Base-by-base conservation (phyloP, 192 early-diverging fungal genomes). In the Kappamyces sp. region DNA sequence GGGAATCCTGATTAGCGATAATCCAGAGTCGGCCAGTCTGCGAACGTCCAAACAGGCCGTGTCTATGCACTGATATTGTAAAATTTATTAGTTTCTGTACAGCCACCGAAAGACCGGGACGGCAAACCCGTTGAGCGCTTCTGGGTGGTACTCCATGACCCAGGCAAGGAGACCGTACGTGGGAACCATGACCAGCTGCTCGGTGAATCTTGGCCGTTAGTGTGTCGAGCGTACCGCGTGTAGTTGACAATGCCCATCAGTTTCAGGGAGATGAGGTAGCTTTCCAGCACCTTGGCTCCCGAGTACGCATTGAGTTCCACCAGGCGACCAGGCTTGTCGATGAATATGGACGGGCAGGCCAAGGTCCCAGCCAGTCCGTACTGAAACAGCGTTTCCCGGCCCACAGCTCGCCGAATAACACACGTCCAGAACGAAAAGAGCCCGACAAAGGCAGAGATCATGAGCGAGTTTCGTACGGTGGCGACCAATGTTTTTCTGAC, bases 321-420 rank as follows among this genome's bases (percentile, higher is more conserved):
- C 45, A 55, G 31, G 41, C 54, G 29, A 40, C 54, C 54, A 11
- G 54, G 54, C 31, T 55, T 55, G 34, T 55, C 54, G 31, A 55
- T 38, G 6, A 55, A 43, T 8, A 55, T 55, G 5, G 54, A 34
- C 1, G 54, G 54, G 6, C 40, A 43, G 5, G 54, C 54, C 31
- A 55, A 33, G 3, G n/a, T 43, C 32, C 54, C 54, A 4, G 54
- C 54, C 31, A 55, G 4, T 4, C 54, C 54, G 15, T 33, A 55
- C 9, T 29, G 30, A 38, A 4, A 6, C 31, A 55, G 9, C 29
- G 29, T 33, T 40, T 55, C 54, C 9, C 54, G 29, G 2, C 54
- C 54, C 29, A 55, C 40, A n/a, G 45, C 5, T 39, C 34, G 41
- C n/a, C 54, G 41, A 43, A 55, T 11, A n/a, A 43, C 45, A n/a